phyloP scores from a whole-genome alignment of 2,329 filamentous ascomycete species.

The Cladosporium sp. region DNA sequence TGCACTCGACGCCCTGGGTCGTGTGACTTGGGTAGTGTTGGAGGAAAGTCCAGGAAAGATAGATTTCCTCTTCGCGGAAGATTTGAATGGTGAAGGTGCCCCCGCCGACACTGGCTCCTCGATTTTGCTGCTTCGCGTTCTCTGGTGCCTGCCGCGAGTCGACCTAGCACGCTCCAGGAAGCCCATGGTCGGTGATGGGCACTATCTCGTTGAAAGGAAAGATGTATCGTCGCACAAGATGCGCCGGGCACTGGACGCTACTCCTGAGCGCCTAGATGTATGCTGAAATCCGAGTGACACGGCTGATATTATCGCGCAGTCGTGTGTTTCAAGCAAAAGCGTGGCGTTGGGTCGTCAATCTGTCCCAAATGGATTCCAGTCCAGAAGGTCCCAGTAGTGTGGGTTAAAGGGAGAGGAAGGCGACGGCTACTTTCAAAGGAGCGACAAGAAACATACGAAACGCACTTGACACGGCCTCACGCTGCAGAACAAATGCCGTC shows the following conservation, averaged over 20 bases:
- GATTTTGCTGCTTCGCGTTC: background rate
- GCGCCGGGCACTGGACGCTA: constrained; percentile 4
- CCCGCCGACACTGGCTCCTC: background rate
- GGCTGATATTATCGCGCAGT: background rate
- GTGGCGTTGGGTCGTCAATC: constrained; percentile 12
- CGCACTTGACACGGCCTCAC: constrained; percentile 3
- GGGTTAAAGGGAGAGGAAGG: background rate
- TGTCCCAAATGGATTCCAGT: background rate
- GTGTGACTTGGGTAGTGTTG: background rate
- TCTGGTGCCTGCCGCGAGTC: constrained; percentile 7
- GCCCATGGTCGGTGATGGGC: background rate
- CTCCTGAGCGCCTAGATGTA: background rate
- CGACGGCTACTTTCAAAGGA: constrained; percentile 4
- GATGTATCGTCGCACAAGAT: background rate
- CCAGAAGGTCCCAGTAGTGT: background rate
- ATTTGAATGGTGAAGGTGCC: background rate
- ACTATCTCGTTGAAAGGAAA: background rate
- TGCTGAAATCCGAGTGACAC: background rate
- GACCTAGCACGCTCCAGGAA: constrained; percentile 6
- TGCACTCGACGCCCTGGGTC: background rate
- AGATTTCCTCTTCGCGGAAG: constrained; percentile 5
- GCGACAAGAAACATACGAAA: constrained; percentile 8
- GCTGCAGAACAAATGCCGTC: constrained; percentile 1
- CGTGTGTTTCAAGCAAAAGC: constrained; percentile 3
- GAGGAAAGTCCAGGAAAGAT: constrained; percentile 7